Conservation (phyloP, 176 grass and related monocot species). For the sorghum (Sorghum bicolor) region Sorghum_bicolor_NCBIv3 NC_012872.2:55648501-55649000, state of each 20-base stretch:
- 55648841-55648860: slow-evolving; percentile 74
- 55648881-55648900: slow-evolving; percentile 28
- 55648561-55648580: slow-evolving; percentile 44
- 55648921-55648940: not conserved
- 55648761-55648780: not conserved
- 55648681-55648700: slow-evolving; percentile 74
- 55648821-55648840: slow-evolving; percentile 86
- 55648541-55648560: slow-evolving; percentile 63
- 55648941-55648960: slow-evolving; percentile 50
- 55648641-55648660: slow-evolving; percentile 13
- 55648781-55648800: slow-evolving; percentile 8
- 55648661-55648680: slow-evolving; percentile 64
- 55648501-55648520: slow-evolving; percentile 56
- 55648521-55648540: slow-evolving; percentile 48
- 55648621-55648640: slow-evolving; percentile 6
- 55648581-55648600: slow-evolving; percentile 18
- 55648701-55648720: slow-evolving; percentile 77
- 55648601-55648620: not conserved
- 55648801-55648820: slow-evolving; percentile 51
- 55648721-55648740: slow-evolving; percentile 34
- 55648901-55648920: not conserved
- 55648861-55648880: slow-evolving; percentile 59
- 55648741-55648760: slow-evolving; percentile 14
- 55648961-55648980: slow-evolving; percentile 84
- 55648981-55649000: slow-evolving; percentile 78